Conservation (phyloP, 805 yeast genomes). For the Candida awuae region DNA sequence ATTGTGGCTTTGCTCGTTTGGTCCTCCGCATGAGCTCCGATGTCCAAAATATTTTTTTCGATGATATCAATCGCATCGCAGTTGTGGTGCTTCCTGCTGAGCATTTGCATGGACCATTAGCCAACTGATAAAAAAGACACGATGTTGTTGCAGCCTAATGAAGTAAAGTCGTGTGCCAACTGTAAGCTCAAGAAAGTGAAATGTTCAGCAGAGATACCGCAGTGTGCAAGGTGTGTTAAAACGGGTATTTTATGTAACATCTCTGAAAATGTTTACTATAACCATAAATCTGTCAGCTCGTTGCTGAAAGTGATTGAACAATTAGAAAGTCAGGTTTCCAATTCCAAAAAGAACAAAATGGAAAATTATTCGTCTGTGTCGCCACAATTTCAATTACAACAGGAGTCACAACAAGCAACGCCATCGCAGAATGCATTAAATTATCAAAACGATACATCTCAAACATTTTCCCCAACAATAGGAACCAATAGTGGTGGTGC, state of each 20-base stretch:
- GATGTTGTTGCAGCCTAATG: slow-evolving; percentile 13
- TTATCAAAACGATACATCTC: no score
- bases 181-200: slow-evolving; percentile 21
- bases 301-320: slow-evolving; percentile 12
- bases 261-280: slow-evolving; percentile 17
- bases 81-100: no score
- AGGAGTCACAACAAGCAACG: neutral
- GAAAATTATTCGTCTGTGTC: neutral
- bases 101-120: no score
- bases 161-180: slow-evolving; percentile 17
- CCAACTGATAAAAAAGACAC: no score
- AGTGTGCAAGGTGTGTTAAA: slow-evolving; percentile 17
- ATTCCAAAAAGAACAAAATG: neutral
- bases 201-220: slow-evolving; percentile 21
- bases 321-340: slow-evolving; percentile 12
- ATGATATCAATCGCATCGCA: no score
- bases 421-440: no score
- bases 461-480: neutral
- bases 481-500: neutral
- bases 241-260: slow-evolving; percentile 17
- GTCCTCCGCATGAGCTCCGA: no score
- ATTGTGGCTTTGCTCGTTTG: no score
- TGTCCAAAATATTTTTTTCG: no score
- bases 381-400: no score
- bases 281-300: slow-evolving; percentile 17